Percentiles rank a stretch among this genome's conserved stretches.
These are phyloP conservation scores for Cadophora luteo-olivacea DNA, from an alignment of 2,329 filamentous ascomycete species.

Conservation along the genomic window DNA sequence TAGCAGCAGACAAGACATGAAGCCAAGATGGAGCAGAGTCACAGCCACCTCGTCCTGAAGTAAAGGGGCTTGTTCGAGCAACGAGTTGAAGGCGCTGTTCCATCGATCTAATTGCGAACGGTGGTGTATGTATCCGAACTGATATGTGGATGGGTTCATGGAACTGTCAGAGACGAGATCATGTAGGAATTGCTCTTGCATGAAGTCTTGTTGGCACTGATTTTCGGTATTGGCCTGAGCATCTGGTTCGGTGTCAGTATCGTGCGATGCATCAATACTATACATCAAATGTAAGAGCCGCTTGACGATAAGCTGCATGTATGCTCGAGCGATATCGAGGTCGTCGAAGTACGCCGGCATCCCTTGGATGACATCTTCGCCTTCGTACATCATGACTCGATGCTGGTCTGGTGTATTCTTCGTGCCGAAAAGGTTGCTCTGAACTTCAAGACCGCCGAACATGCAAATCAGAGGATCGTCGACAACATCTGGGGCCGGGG, in stretches of 20 bases:
- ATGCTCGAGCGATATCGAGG: slow-evolving; percentile 21
- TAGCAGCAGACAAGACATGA: not conserved
- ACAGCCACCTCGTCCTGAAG: not conserved
- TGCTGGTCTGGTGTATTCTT: slow-evolving; percentile 15
- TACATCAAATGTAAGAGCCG: slow-evolving; percentile 23
- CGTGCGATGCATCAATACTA: not conserved
- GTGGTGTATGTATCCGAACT: not conserved
- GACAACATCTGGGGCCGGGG: slow-evolving; percentile 26
- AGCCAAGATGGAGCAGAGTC: slow-evolving; percentile 4
- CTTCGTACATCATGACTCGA: slow-evolving; percentile 18
- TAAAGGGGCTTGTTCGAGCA: not conserved
- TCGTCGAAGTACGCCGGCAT: slow-evolving; percentile 28
- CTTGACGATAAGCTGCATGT: slow-evolving; percentile 27
- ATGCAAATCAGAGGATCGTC: slow-evolving; percentile 66
- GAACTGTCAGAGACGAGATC: not conserved
- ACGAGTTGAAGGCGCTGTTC: not conserved
- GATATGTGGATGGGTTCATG: not conserved
- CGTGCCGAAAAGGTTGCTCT: slow-evolving; percentile 59
- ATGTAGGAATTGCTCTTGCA: not conserved
- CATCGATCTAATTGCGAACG: not conserved
- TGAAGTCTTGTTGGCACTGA: not conserved
- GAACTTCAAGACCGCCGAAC: slow-evolving; percentile 65
- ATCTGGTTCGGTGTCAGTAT: not conserved
- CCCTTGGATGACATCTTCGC: slow-evolving; percentile 12
- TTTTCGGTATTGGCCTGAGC: not conserved